Evolutionary conservation across 208 protist species (phyloP).

Genomic region (Crithidia fasciculata): DNA sequence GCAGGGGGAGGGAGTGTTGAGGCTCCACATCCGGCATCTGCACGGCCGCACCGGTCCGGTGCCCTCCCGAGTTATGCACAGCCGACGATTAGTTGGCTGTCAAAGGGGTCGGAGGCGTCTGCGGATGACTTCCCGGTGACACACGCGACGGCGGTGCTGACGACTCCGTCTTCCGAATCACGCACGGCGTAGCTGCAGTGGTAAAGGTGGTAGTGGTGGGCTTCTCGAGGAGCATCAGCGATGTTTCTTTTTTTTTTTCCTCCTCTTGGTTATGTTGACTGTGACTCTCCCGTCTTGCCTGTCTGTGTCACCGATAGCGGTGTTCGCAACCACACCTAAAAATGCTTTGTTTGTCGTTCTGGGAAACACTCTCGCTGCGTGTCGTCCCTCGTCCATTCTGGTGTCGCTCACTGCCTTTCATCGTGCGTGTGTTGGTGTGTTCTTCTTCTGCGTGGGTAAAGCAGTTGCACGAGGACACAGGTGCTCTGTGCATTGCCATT

Average conservation of each 20-base stretch:
- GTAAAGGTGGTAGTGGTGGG: too few relatives aligned
- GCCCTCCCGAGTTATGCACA: conserved; percentile 65
- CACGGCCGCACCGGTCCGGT: background rate
- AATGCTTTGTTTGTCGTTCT: background rate
- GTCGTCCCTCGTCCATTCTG: background rate
- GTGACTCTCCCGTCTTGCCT: too few relatives aligned
- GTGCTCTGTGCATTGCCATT: too few relatives aligned
- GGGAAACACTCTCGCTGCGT: background rate
- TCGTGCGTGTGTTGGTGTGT: background rate
- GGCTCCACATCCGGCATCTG: background rate
- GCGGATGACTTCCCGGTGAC: conserved; percentile 31
- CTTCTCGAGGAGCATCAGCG: background rate
- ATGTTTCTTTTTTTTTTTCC: conserved; percentile 20
- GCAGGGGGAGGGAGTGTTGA: background rate
- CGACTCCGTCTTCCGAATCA: conserved; percentile 1
- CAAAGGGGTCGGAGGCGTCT: conserved; percentile 50
- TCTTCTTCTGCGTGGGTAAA: too few relatives aligned
- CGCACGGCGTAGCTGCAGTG: background rate
- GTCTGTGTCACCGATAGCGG: too few relatives aligned
- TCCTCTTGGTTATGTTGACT: background rate
- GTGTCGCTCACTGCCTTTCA: too few relatives aligned
- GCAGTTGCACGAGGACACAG: too few relatives aligned
- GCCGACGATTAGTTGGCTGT: conserved; percentile 78
- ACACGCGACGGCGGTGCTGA: background rate
- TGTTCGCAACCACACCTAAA: too few relatives aligned